Evolutionary conservation across 169 alveolate species (phyloP), one percentile per base, ranked within the genome.

Genomic region (Plasmodium malariae): DNA sequence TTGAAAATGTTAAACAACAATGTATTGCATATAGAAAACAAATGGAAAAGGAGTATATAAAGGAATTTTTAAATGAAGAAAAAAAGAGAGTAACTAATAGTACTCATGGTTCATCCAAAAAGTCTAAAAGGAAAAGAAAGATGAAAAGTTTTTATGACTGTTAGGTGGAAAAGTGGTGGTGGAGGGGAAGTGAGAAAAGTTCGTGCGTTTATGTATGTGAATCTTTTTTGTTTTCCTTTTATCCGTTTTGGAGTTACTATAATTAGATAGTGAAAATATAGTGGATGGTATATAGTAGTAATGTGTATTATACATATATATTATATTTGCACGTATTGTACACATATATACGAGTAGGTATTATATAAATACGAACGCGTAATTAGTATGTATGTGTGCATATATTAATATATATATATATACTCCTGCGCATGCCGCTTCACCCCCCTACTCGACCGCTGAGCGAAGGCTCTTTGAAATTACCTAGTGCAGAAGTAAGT

Each of bases 21-120:
- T 80, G 90, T 57, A 80, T 80, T 14, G 90, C 90, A 7, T 80
- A 80, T 19, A 80, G 90, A 57, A 80, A 80, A 69, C 78, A 80
- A 67, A 80, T 80, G 90, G 90, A 80, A 54, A 80, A 54, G 34
- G 90, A 80, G 19, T 80, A 80, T 40, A 34, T 51, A 4, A 80
- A 80, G 30, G 90, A 80, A 63, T 67, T 76, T 21, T 65, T 76
- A 17, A 36, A 76, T 37, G 88, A 76, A 1, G 88, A 76, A 24
- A 76, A 76, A 49, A 76, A 76, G 24, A 62, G 30, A 36, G 14
- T 48, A 30, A 17, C 69, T 43, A 76, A 32, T 49, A 37, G 14
- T 34, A n/a, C 26, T 36, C 55, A 34, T 36, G 62, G 19, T 5
- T 12, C 73, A 11, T 24, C 28, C 21, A 76, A 62, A 62, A 76